A percentile compares a stretch with the other conserved stretches of the same genome.
phyloP scores from a whole-genome alignment of 2,329 filamentous ascomycete genomes.

The Alternaria viburni region DNA sequence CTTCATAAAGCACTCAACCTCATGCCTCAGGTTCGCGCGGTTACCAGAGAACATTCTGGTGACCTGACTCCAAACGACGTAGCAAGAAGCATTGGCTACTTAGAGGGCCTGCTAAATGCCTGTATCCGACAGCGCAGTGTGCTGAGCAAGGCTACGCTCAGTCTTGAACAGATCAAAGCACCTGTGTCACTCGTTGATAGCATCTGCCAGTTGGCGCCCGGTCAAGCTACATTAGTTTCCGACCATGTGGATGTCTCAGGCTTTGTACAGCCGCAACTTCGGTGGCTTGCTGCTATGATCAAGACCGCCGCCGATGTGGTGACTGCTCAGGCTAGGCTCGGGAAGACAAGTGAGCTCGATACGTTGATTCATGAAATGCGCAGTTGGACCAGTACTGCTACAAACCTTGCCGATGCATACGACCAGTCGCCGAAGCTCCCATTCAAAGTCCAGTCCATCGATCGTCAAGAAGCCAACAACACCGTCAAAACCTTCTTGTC shows the following conservation, averaged over 20 bases:
- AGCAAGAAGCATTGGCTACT: constrained; percentile 76
- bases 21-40: constrained; percentile 70
- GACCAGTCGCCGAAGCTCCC: constrained; percentile 35
- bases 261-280: constrained; percentile 29
- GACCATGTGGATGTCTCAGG: constrained; percentile 13
- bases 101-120: constrained; percentile 84
- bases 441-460: constrained; percentile 30
- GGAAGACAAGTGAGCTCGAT: constrained; percentile 49
- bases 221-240: constrained; percentile 23
- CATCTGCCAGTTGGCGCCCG: constrained; percentile 29
- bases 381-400: constrained; percentile 28
- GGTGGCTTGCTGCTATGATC: constrained; percentile 75
- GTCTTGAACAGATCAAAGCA: constrained; percentile 47
- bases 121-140: constrained; percentile 65
- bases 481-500: constrained; percentile 17
- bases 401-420: constrained; percentile 21
- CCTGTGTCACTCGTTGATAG: constrained; percentile 45
- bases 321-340: constrained; percentile 70
- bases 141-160: constrained; percentile 36
- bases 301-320: constrained; percentile 67
- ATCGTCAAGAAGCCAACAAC: constrained; percentile 20
- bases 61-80: constrained; percentile 85
- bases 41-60: constrained; percentile 76
- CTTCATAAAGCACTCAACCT: constrained; percentile 82
- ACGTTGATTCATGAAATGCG: constrained; percentile 31